These are phyloP conservation scores for Boletus fagicola DNA, from an alignment of 768 basidiomycete species.

Conservation along the genomic window DNA sequence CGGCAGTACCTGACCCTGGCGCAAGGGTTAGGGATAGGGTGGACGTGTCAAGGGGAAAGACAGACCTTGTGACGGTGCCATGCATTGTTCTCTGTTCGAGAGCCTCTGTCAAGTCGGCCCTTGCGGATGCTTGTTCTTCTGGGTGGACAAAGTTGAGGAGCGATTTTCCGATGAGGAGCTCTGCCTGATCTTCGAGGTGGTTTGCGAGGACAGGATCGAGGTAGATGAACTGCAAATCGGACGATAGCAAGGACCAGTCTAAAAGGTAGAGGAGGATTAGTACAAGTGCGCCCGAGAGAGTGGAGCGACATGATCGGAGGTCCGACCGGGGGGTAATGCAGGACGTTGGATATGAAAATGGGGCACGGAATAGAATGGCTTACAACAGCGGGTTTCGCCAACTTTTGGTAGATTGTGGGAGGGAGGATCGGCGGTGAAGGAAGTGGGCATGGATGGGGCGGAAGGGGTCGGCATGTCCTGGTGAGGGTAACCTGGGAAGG, in stretches of 20 bases:
- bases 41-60: slow-evolving; percentile 6
- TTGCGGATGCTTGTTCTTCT: slow-evolving; percentile 75
- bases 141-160: slow-evolving; percentile 81
- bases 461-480: slow-evolving; percentile 32
- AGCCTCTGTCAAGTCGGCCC: slow-evolving; percentile 69
- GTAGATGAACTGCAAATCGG: slow-evolving; percentile 76
- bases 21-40: slow-evolving; percentile 25
- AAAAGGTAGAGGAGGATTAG: slow-evolving; percentile 14
- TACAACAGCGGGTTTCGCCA: slow-evolving; percentile 77
- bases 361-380: slow-evolving; percentile 32
- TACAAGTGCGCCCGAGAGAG: slow-evolving; percentile 15
- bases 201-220: slow-evolving; percentile 74
- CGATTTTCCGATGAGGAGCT: slow-evolving; percentile 64
- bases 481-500: slow-evolving; percentile 37
- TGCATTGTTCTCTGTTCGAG: slow-evolving; percentile 73
- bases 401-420: slow-evolving; percentile 48
- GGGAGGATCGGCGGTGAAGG: slow-evolving; percentile 37
- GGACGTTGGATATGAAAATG: slow-evolving; percentile 9
- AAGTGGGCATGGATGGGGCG: slow-evolving; percentile 26
- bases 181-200: slow-evolving; percentile 72
- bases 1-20: slow-evolving; percentile 76
- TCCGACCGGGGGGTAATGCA: slow-evolving; percentile 12
- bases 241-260: slow-evolving; percentile 84
- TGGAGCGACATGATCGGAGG: slow-evolving; percentile 26
- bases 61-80: slow-evolving; percentile 78